A percentile compares a stretch with the other conserved stretches of the same genome.
These are phyloP conservation scores for Rhizodiscina lignyota DNA, from an alignment of 495 filamentous ascomycete genomes.

Conservation along the genomic window DNA sequence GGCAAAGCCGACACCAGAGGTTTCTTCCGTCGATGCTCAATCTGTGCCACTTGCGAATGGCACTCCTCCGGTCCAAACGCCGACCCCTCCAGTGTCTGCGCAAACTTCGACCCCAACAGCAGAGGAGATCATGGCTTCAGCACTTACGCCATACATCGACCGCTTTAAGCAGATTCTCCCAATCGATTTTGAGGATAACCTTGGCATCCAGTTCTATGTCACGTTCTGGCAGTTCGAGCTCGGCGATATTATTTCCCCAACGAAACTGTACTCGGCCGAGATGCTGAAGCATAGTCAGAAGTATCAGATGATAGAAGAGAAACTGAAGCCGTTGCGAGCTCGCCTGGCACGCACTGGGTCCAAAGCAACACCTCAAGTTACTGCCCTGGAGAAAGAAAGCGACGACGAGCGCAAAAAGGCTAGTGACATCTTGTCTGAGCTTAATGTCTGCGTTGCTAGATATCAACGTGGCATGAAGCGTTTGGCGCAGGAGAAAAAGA, in stretches of 20 bases:
- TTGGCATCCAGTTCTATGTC: slow-evolving; percentile 66
- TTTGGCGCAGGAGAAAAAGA: slow-evolving; percentile 57
- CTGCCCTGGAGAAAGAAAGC: slow-evolving; percentile 42
- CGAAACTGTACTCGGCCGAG: slow-evolving; percentile 58
- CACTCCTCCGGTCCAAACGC: slow-evolving; percentile 45
- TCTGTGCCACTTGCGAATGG: not conserved
- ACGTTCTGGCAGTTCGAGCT: slow-evolving; percentile 87
- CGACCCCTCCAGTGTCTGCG: no score
- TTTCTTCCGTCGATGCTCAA: not conserved
- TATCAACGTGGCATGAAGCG: slow-evolving; percentile 46
- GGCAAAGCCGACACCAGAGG: not conserved
- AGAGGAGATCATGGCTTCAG: slow-evolving; percentile 23
- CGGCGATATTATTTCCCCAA: slow-evolving; percentile 59
- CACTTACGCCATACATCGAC: no score
- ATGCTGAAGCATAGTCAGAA: slow-evolving; percentile 42
- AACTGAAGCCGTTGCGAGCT: slow-evolving; percentile 41
- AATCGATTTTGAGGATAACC: slow-evolving; percentile 40
- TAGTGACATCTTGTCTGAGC: slow-evolving; percentile 53
- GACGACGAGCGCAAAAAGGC: slow-evolving; percentile 43
- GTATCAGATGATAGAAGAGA: no score
- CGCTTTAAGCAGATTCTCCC: slow-evolving; percentile 46
- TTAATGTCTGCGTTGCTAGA: slow-evolving; percentile 45
- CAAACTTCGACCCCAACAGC: no score
- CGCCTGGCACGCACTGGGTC: slow-evolving; percentile 58
- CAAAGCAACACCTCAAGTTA: slow-evolving; percentile 42